Evolutionary conservation across 805 yeast species (phyloP).

Genomic region (Starmerella lactis-condensi): DNA sequence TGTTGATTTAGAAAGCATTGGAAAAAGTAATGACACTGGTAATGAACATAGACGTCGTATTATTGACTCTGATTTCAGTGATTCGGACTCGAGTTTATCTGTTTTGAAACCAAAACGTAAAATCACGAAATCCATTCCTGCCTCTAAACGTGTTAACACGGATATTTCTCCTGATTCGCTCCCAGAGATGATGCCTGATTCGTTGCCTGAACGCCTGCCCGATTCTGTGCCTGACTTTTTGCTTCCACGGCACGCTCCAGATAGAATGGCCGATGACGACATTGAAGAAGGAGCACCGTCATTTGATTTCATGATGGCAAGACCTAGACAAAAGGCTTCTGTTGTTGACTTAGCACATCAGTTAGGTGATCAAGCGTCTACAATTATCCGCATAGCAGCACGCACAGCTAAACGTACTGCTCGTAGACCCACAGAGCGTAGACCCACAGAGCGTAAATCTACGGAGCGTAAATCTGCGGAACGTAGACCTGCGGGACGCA

Average conservation of each 20-base stretch:
- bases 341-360: background rate
- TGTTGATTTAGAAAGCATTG: background rate
- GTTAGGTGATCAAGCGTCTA: slow-evolving; percentile 1
- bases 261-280: too few relatives aligned
- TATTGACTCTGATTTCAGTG: slow-evolving; percentile 4
- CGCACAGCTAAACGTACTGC: slow-evolving; percentile 1
- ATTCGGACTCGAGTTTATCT: slow-evolving; percentile 1
- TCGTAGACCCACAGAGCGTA: slow-evolving; percentile 1
- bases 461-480: too few relatives aligned
- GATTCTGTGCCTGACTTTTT: background rate
- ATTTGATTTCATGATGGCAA: too few relatives aligned
- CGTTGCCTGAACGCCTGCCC: slow-evolving; percentile 1
- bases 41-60: background rate
- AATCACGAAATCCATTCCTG: slow-evolving; percentile 4
- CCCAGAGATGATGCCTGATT: slow-evolving; percentile 2
- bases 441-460: too few relatives aligned
- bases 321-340: background rate
- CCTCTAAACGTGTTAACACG: slow-evolving; percentile 2
- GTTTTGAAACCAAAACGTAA: slow-evolving; percentile 1
- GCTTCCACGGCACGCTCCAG: too few relatives aligned
- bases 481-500: too few relatives aligned
- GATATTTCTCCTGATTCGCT: background rate
- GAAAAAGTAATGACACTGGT: background rate
- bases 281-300: too few relatives aligned
- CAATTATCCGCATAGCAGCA: slow-evolving; percentile 2